Percentiles rank a stretch among this genome's conserved stretches.
Evolutionary conservation across 177 flowering plant genomes (phyloP).

Genomic region (Vitis hybrid): DNA sequence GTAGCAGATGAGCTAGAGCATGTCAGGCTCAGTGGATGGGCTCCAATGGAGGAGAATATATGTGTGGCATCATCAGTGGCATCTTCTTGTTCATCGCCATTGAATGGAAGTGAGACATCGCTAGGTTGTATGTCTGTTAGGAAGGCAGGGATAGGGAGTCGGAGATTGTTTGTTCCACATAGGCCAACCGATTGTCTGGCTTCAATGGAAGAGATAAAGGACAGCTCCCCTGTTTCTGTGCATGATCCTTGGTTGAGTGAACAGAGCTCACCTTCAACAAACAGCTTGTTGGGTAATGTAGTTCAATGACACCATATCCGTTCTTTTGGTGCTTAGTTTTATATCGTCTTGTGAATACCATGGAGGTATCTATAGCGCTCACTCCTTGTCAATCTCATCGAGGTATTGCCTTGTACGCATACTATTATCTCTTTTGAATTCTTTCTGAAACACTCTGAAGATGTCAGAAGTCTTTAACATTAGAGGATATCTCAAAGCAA

Average conservation of each 20-base stretch:
- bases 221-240: constrained; percentile 65
- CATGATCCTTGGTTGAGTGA: constrained; percentile 78
- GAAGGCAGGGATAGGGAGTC: constrained; percentile 34
- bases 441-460: too few species aligned
- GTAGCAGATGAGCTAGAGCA: constrained; percentile 82
- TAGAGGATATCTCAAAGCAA: too few species aligned
- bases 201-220: constrained; percentile 40
- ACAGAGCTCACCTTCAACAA: constrained; percentile 81
- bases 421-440: too few species aligned
- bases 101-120: constrained; percentile 46
- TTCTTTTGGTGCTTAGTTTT: background rate
- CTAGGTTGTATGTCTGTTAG: constrained; percentile 13
- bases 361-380: too few species aligned
- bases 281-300: constrained; percentile 63
- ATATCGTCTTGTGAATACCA: background rate
- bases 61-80: constrained; percentile 42
- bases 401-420: background rate
- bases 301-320: constrained; percentile 23
- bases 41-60: constrained; percentile 49
- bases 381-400: background rate
- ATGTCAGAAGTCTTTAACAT: too few species aligned
- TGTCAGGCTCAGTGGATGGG: constrained; percentile 68
- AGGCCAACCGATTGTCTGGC: constrained; percentile 20
- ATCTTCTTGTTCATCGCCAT: constrained; percentile 53
- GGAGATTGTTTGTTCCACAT: constrained; percentile 35